Evolutionary conservation across 768 basidiomycete species (phyloP).

Genomic region (Zangia roseola): DNA sequence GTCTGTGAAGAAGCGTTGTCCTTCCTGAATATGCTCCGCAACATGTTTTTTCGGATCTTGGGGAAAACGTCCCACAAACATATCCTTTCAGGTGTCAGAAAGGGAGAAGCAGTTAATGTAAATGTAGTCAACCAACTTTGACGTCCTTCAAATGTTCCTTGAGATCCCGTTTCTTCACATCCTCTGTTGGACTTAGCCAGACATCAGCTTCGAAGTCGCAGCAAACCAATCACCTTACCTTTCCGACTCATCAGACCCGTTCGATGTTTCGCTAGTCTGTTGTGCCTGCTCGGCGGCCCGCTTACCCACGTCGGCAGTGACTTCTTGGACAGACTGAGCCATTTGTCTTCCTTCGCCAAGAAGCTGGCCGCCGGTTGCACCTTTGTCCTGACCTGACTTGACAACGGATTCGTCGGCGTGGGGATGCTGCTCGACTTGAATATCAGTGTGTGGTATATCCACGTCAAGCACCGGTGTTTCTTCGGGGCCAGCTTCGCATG

Average conservation of each 20-base stretch:
- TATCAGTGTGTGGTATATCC: slow-evolving; percentile 45
- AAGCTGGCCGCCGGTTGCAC: slow-evolving; percentile 28
- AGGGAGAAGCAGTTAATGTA: not conserved
- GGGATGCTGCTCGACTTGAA: slow-evolving; percentile 49
- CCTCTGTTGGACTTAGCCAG: slow-evolving; percentile 18
- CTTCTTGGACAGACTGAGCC: slow-evolving; percentile 13
- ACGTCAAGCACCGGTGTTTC: slow-evolving; percentile 50
- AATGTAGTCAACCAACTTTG: slow-evolving; percentile 21
- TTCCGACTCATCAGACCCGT: slow-evolving; percentile 4
- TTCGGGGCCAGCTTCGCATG: slow-evolving; percentile 40
- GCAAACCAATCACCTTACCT: slow-evolving; percentile 10
- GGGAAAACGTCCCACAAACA: slow-evolving; percentile 56
- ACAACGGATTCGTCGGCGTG: slow-evolving; percentile 42
- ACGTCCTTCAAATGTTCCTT: slow-evolving; percentile 31
- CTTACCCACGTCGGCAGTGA: not conserved
- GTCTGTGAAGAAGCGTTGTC: slow-evolving; percentile 68
- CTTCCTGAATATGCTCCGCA: slow-evolving; percentile 52
- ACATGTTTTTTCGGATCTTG: slow-evolving; percentile 63
- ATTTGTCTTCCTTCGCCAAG: slow-evolving; percentile 16
- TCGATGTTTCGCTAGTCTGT: not conserved
- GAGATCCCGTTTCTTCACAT: slow-evolving; percentile 33
- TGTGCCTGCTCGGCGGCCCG: slow-evolving; percentile 10
- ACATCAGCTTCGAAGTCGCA: not conserved
- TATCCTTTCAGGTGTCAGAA: slow-evolving; percentile 31
- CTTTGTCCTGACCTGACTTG: slow-evolving; percentile 33